Evolutionary conservation across 768 basidiomycete genomes (phyloP).

Genomic region (Pleurotus cornucopiae): DNA sequence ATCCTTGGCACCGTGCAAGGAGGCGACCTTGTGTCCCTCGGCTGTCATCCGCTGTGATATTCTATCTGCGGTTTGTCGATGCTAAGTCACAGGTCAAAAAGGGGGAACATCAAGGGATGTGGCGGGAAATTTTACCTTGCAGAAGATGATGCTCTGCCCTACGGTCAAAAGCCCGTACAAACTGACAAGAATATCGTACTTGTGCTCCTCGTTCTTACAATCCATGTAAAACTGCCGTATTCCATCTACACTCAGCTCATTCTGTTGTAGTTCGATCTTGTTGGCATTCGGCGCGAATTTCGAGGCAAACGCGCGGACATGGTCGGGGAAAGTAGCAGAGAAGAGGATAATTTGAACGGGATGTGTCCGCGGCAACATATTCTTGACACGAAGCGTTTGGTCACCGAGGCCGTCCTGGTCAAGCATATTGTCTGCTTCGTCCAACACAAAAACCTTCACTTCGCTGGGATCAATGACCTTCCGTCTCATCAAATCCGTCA

Average conservation of each 20-base stretch:
- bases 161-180: conserved; percentile 90
- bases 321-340: conserved; percentile 96
- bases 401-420: conserved; percentile 93
- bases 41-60: conserved; percentile 87
- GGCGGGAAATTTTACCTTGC: conserved; percentile 54
- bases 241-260: conserved; percentile 89
- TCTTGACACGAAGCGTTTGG: conserved; percentile 90
- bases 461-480: conserved; percentile 74
- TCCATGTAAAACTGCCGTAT: conserved; percentile 99
- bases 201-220: conserved; percentile 84
- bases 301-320: conserved; percentile 85
- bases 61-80: conserved; percentile 88
- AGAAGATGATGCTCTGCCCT: conserved; percentile 98
- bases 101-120: conserved; percentile 2
- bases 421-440: conserved; percentile 99
- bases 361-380: conserved; percentile 53
- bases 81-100: conserved; percentile 34
- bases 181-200: conserved; percentile 92
- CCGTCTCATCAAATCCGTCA: conserved; percentile 79
- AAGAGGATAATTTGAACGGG: conserved; percentile 88
- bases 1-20: conserved; percentile 93
- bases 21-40: conserved; percentile 95
- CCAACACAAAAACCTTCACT: conserved; percentile 91
- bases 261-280: conserved; percentile 92
- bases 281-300: conserved; percentile 94